Base-by-base conservation (phyloP, 2,329 filamentous ascomycete species). In the Fusarium sambucinum region DNA sequence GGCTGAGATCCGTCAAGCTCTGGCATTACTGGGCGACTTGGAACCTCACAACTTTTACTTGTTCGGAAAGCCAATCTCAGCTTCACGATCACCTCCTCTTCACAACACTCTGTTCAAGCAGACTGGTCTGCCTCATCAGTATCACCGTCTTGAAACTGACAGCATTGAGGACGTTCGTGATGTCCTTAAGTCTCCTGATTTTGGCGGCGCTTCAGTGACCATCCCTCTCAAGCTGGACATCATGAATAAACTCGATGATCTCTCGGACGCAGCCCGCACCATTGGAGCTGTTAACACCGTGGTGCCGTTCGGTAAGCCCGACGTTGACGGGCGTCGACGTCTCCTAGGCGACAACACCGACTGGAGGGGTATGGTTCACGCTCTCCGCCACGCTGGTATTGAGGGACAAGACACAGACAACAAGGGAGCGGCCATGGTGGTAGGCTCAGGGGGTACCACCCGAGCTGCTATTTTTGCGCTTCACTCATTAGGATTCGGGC, bases 231-330 rank as follows among this genome's bases (percentile, higher is more conserved):
- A 99, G 81, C 83, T 96, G 30, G 93, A 97, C 72, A 89, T 98
- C 59, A 93, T 96, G 81, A 84, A 87, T 1, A 80, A 95, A 7
- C 83, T 99, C 16, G 94, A 98, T 76, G 88, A 90, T 54, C 84
- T 97, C 59, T 90, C 93, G 1, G 87, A 90, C 30, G 90, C 96
- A 55, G 95, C 94, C 16, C 87, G 87, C 68, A 83, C 88, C 30
- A 97, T 99, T 65, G 96, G 96, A 23, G 96, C 96, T 5, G 91
- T 98, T 68, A 99, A 99, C 81, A 99, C 96, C 19, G 91, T 99
- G 74, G 88, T 97, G 29, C 90, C 92, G 1, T 76, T 87, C 5
- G 30, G 54, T 48, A 16, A 75, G 76, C 27, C 50, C 7, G 76
- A 80, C 10, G 74, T 71, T 10, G 81, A 78, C 5, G 82, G 80